Evolutionary conservation across 2,329 filamentous ascomycete species (phyloP).

Genomic region (Fusarium goolgardi): DNA sequence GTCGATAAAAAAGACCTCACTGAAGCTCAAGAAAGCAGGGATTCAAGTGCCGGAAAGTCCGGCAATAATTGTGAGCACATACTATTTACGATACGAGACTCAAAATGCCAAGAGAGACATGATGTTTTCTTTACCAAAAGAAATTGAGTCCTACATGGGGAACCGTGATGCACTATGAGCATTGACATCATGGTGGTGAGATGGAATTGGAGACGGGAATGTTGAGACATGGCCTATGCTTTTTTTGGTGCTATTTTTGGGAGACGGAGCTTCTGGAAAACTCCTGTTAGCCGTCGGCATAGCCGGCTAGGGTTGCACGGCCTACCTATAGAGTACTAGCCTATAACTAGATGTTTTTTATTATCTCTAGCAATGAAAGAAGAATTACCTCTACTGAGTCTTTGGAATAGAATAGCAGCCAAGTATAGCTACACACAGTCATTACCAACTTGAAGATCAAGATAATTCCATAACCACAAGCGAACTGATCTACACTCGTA

Average conservation of each 20-base stretch:
- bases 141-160: slow-evolving; percentile 2
- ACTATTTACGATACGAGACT: neutral
- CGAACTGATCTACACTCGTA: neutral
- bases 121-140: neutral
- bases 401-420: neutral
- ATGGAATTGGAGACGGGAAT: slow-evolving; percentile 22
- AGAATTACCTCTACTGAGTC: neutral
- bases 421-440: neutral
- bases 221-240: neutral
- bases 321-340: neutral
- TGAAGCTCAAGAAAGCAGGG: neutral
- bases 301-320: slow-evolving; percentile 27
- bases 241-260: slow-evolving; percentile 31
- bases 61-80: slow-evolving; percentile 3
- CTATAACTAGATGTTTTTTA: no score
- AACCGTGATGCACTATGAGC: slow-evolving; percentile 27
- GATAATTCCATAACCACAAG: neutral
- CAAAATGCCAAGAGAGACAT: neutral
- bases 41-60: slow-evolving; percentile 24
- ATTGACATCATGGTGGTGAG: slow-evolving; percentile 43
- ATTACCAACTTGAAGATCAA: neutral
- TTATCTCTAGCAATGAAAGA: no score
- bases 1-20: slow-evolving; percentile 12
- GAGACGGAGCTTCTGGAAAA: slow-evolving; percentile 22
- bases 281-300: slow-evolving; percentile 16